phyloP scores from a whole-genome alignment of 805 yeast genomes.

The Myxozyma neglecta region DNA sequence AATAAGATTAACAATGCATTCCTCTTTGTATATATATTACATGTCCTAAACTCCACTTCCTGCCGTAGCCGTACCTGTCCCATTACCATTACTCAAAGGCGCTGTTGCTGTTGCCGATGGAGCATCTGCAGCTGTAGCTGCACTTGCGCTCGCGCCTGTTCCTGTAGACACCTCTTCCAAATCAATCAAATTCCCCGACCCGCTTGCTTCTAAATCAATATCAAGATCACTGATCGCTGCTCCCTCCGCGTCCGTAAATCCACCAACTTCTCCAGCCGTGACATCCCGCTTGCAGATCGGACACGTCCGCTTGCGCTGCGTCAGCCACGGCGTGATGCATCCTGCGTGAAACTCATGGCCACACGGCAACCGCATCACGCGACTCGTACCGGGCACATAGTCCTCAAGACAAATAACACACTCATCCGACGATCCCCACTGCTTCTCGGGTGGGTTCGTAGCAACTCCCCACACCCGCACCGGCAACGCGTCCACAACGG shows the following conservation, averaged over 20 bases:
- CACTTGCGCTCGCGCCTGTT: background rate
- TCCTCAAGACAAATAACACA: slow-evolving; percentile 63
- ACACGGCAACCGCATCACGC: slow-evolving; percentile 57
- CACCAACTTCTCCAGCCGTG: slow-evolving; percentile 16
- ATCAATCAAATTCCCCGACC: background rate
- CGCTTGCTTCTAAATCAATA: background rate
- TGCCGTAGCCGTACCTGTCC: background rate
- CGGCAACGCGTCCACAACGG: slow-evolving; percentile 43
- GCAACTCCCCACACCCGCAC: slow-evolving; percentile 39
- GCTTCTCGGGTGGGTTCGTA: slow-evolving; percentile 35
- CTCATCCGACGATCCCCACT: slow-evolving; percentile 50
- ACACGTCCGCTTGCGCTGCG: slow-evolving; percentile 54
- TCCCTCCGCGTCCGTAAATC: background rate
- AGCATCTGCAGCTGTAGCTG: background rate
- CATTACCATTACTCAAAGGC: background rate
- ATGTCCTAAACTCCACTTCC: no score
- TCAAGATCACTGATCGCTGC: background rate
- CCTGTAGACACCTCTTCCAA: background rate
- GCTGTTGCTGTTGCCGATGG: background rate
- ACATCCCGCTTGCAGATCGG: slow-evolving; percentile 58
- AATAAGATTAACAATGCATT: background rate
- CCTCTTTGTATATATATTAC: background rate
- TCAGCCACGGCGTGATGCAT: slow-evolving; percentile 62
- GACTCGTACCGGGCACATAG: slow-evolving; percentile 49
- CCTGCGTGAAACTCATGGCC: slow-evolving; percentile 60